Evolutionary conservation across 1,139 yeast genomes (phyloP).

Genomic region (Geotrichum candidum): DNA sequence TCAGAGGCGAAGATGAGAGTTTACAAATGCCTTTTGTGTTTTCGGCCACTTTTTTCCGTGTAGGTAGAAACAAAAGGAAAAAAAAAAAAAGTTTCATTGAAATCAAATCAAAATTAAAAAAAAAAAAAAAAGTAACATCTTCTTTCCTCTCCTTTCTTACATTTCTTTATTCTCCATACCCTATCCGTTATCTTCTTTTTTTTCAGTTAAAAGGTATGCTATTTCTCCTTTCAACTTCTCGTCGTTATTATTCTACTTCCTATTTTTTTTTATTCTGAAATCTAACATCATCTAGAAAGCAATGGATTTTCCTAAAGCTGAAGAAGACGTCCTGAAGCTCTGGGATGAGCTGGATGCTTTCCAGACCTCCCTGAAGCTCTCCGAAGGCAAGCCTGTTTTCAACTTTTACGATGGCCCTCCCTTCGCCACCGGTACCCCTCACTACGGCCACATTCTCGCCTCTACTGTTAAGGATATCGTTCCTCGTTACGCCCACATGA

Average conservation of each 20-base stretch:
- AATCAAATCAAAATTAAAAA: neutral
- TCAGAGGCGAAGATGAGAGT: no score
- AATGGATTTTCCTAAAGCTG: conserved; percentile 76
- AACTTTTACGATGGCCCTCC: conserved; percentile 99
- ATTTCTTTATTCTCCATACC: neutral
- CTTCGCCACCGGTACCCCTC: conserved; percentile 98
- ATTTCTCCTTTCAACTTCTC: neutral
- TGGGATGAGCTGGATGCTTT: conserved; percentile 95
- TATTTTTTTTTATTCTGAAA: neutral
- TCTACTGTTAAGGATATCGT: conserved; percentile 96
- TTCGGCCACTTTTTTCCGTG: neutral
- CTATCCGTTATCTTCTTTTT: neutral
- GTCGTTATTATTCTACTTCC: no score
- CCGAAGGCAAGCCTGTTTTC: conserved; percentile 80
- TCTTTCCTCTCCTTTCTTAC: neutral
- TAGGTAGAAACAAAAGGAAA: neutral
- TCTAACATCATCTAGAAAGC: neutral
- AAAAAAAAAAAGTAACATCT: neutral
- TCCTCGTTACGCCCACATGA: conserved; percentile 97
- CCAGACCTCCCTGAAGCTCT: conserved; percentile 74
- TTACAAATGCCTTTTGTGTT: neutral
- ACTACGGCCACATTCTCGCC: conserved; percentile 94
- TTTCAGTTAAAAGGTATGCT: neutral
- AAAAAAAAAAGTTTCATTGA: neutral
- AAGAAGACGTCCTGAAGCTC: conserved; percentile 65